Conservation (phyloP, 2,329 filamentous ascomycete species). For the Aureobasidium pullulans region DNA sequence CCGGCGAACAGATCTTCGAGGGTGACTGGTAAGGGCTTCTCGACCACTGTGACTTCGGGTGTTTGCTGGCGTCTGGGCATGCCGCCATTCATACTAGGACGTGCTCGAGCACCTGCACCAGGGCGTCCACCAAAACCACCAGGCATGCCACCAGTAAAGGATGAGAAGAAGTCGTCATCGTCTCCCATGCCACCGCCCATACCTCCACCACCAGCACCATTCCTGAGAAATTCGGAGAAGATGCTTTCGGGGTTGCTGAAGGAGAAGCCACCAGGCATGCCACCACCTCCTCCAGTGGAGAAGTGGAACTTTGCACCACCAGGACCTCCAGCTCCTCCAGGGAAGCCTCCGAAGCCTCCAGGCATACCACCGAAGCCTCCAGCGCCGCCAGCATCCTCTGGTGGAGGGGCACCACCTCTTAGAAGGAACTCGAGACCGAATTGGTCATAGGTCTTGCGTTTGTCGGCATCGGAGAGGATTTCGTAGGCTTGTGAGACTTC, state of each 20-base stretch:
- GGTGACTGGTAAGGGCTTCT: constrained; percentile 70
- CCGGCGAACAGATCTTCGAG: constrained; percentile 86
- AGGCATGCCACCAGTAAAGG: constrained; percentile 33
- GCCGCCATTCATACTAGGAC: constrained; percentile 23
- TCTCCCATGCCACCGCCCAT: constrained; percentile 36
- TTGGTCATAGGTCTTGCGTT: constrained; percentile 90
- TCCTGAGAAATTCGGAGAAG: constrained; percentile 74
- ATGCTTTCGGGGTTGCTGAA: constrained; percentile 80
- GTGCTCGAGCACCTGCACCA: constrained; percentile 17
- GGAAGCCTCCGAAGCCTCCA: constrained; percentile 36
- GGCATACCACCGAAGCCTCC: constrained; percentile 49
- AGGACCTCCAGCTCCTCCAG: constrained; percentile 35
- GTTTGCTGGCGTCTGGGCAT: constrained; percentile 46
- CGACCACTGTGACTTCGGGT: constrained; percentile 84
- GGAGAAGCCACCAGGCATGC: constrained; percentile 39
- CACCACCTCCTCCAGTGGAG: constrained; percentile 46
- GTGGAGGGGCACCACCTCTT: constrained; percentile 65
- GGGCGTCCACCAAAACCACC: constrained; percentile 31
- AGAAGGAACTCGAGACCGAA: constrained; percentile 90
- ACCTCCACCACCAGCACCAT: constrained; percentile 39
- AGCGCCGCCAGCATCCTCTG: constrained; percentile 43
- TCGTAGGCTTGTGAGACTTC: constrained; percentile 97
- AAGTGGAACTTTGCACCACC: constrained; percentile 54
- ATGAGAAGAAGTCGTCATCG: constrained; percentile 50
- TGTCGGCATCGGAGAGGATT: constrained; percentile 93